These are phyloP conservation scores for Ettlia oleoabundans DNA, from an alignment of 139 green algal species.

Conservation along the genomic window DNA sequence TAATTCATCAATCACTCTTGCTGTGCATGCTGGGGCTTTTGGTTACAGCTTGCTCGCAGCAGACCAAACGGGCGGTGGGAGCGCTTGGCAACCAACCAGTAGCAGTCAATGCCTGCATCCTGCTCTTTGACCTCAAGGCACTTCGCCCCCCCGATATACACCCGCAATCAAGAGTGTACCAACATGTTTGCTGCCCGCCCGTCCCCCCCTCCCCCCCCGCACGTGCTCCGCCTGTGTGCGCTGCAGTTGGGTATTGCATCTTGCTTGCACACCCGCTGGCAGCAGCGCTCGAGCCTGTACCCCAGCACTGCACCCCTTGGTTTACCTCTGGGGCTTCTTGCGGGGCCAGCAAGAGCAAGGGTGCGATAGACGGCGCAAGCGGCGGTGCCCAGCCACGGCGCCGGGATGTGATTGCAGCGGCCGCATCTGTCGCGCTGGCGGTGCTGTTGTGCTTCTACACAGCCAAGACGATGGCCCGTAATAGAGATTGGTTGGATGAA, in stretches of 20 bases:
- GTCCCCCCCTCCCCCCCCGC: neutral
- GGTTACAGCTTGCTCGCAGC: no score
- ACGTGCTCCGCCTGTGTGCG: no score
- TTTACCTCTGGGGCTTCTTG: neutral
- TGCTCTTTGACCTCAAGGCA: no score
- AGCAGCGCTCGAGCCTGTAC: slow-evolving; percentile 11
- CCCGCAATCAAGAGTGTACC: no score
- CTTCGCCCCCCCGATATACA: no score
- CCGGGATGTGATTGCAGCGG: neutral
- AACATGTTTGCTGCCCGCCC: no score
- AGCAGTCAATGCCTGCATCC: no score
- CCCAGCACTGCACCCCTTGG: neutral
- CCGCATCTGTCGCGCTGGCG: neutral
- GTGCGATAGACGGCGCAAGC: neutral
- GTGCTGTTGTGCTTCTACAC: slow-evolving; percentile 44
- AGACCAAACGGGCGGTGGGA: no score
- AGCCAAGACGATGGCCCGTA: slow-evolving; percentile 58
- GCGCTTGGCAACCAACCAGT: no score
- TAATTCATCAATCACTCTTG: no score
- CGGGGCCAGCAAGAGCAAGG: no score
- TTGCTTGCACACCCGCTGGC: slow-evolving; percentile 58
- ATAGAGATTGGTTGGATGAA: slow-evolving; percentile 78
- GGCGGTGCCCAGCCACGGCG: neutral
- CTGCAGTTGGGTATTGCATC: slow-evolving; percentile 68
- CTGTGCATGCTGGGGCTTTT: no score